Base-by-base conservation (phyloP, 2,329 filamentous ascomycete species). In the Bertia moriformis region DNA sequence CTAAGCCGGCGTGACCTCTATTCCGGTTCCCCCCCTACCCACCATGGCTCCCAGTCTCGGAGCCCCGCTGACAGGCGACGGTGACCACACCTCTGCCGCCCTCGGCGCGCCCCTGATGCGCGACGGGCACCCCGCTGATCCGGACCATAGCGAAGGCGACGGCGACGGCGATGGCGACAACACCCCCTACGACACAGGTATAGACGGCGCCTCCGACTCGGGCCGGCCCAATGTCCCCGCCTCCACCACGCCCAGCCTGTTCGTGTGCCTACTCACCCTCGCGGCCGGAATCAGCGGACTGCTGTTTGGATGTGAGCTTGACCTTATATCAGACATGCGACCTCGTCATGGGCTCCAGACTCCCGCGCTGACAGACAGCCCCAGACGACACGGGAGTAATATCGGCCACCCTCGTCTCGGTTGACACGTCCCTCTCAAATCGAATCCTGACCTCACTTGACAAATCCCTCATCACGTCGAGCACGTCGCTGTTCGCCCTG, bases 401-500 rank as follows among this genome's bases (percentile, higher is more conserved):
- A 41, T 81, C 76, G 20, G 73, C 76, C 2, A 80, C 75, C 1
- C 63, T 83, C 24, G 71, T 83, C 36, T 78, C 75, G 2, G 69
- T 82, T 45, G 69, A 68, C 38, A 63, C 60, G 2, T 71, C 73
- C 5, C 69, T 82, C 20, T 75, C 71, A 19, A 53, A 60, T 41
- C 69, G 67, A 37, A 55, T 63, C 5, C 63, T 82, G 18, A 75
- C 67, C 1, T 71, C 74, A 0, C 57, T 78, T 49, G 76, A 82
- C 55, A 83, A 78, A 54, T 82, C 78, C 4, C 61, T 83, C 45
- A 78, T 82, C 49, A 83, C 79, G 3, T 78, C 75, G n/a, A 71
- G 69, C 17, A 83, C 79, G 4, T 72, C 76, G 3, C 67, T 83
- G 37, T 70, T 78, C 44, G 79, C 80, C 3, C 69, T 81, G 3